These are phyloP conservation scores for Asterophora lycoperdoides DNA, from an alignment of 768 basidiomycete species.

Conservation along the genomic window DNA sequence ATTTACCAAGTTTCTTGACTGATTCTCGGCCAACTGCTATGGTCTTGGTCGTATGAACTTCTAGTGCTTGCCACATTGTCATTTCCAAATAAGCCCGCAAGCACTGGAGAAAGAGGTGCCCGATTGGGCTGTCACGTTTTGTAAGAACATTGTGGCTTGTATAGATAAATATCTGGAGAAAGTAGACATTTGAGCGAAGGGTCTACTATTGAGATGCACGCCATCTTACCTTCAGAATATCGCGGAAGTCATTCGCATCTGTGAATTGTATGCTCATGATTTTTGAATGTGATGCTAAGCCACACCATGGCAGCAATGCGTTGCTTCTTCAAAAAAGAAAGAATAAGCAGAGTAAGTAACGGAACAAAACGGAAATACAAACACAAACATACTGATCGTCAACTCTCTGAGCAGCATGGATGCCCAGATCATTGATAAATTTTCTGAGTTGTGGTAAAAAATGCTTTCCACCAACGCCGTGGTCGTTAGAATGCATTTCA, in stretches of 20 bases:
- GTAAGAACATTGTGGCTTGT: constrained; percentile 16
- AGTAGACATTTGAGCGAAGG: no score
- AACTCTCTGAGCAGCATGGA: constrained; percentile 9
- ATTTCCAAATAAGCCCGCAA: constrained; percentile 25
- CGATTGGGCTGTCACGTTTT: constrained; percentile 4
- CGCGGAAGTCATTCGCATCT: constrained; percentile 28
- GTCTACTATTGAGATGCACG: no score
- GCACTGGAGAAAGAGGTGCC: constrained; percentile 24
- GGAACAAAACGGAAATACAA: no score
- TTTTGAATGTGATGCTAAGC: constrained; percentile 23
- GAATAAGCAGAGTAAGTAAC: no score
- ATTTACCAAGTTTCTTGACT: constrained; percentile 14
- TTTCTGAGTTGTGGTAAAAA: constrained; percentile 23
- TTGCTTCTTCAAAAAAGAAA: constrained; percentile 10
- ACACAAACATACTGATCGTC: constrained; percentile 21
- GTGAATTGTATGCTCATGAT: constrained; percentile 21
- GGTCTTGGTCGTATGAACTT: constrained; percentile 30
- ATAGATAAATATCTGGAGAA: constrained; percentile 19
- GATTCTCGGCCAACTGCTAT: constrained; percentile 21
- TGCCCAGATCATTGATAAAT: constrained; percentile 13
- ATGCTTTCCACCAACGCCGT: no score
- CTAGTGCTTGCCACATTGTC: constrained; percentile 24
- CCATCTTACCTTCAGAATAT: constrained; percentile 15
- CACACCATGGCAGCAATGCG: constrained; percentile 28
- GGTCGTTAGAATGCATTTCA: no score